Evolutionary conservation across 2,329 filamentous ascomycete genomes (phyloP), one percentile per base, ranked within the genome.

Genomic region (Samsoniella hepiali): DNA sequence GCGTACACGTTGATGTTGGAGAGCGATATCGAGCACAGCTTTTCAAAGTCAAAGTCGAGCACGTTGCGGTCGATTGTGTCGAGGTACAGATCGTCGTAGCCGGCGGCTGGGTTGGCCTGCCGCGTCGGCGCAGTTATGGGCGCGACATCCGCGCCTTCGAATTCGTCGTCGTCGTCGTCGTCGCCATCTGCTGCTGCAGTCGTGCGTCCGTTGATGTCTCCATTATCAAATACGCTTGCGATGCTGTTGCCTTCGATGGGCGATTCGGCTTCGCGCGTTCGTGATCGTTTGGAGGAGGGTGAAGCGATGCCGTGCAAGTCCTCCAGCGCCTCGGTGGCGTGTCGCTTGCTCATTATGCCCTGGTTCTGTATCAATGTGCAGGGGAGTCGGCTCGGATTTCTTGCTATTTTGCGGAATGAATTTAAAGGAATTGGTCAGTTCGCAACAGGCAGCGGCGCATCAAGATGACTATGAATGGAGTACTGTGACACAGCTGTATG

Each of bases 1-100:
- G 95, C 95, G 75, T 99, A 99, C 51, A 99, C 93, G 74, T 99
- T 99, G 79, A 98, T 97, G 75, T 98, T 98, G 56, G 93, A 97
- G 8, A 99, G 84, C 40, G 92, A 96, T 68, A 99, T 84, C 31
- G 94, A 98, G 79, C 95, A 99, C 13, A 97, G 86, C 81, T 99
- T 99, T 75, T 99, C 95, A 74, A 99, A 99, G 77, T 99, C 95
- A 74, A 98, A 98, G 77, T 99, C 95, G 63, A 98, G 88, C 54
- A 97, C 88, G 72, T 89, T 87, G 71, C 95, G 91, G 76, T 97
- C 88, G 77, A 99, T 96, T 13, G 95, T 98, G 80, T 99, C 95
- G 69, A 99, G 90, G 75, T 99, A 99, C 34, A 99, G 87, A 75
- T 99, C 94, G 71, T 90, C 89, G 79, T 97, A 99, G 66, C 94